A percentile compares a stretch with the other conserved stretches of the same genome.
Evolutionary conservation across 768 basidiomycete genomes (phyloP).

Genomic region (Crassisporium funariophilum): DNA sequence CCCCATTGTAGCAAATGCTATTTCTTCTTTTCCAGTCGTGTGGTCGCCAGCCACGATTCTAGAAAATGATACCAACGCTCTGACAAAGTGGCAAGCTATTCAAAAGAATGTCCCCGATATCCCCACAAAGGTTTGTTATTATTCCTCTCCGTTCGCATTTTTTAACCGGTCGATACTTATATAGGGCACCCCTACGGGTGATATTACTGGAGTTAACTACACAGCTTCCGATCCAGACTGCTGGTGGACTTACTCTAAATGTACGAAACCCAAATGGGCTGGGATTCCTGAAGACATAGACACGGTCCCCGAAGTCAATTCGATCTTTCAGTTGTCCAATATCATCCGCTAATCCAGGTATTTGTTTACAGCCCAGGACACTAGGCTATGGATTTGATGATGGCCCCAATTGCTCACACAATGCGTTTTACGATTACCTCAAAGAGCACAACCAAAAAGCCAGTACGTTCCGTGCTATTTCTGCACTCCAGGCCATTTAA

Average conservation of each 20-base stretch:
- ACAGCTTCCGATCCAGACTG: conserved; percentile 49
- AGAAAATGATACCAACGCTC: conserved; percentile 42
- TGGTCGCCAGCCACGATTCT: conserved; percentile 50
- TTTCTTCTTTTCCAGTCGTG: conserved; percentile 43
- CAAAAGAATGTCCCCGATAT: conserved; percentile 49
- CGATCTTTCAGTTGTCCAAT: neutral
- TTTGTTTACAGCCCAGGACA: conserved; percentile 44
- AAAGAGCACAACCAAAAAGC: conserved; percentile 57
- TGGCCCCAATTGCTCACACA: conserved; percentile 67
- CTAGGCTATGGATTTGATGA: conserved; percentile 67
- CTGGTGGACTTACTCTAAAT: conserved; percentile 50
- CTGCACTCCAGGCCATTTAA: too few species aligned
- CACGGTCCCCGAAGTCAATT: conserved; percentile 48
- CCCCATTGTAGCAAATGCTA: conserved; percentile 31
- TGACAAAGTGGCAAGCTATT: conserved; percentile 46
- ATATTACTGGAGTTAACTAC: conserved; percentile 37
- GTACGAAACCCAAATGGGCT: conserved; percentile 46
- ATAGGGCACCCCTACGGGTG: conserved; percentile 26
- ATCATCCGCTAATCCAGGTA: neutral
- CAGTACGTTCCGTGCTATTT: conserved; percentile 45
- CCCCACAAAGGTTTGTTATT: conserved; percentile 36
- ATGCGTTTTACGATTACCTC: conserved; percentile 61
- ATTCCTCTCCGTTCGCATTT: neutral
- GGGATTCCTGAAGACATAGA: conserved; percentile 47
- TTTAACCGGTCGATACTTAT: neutral